These are phyloP conservation scores for Rhynchospora pubera DNA, from an alignment of 176 grass and related monocot genomes.

Conservation along the genomic window DNA sequence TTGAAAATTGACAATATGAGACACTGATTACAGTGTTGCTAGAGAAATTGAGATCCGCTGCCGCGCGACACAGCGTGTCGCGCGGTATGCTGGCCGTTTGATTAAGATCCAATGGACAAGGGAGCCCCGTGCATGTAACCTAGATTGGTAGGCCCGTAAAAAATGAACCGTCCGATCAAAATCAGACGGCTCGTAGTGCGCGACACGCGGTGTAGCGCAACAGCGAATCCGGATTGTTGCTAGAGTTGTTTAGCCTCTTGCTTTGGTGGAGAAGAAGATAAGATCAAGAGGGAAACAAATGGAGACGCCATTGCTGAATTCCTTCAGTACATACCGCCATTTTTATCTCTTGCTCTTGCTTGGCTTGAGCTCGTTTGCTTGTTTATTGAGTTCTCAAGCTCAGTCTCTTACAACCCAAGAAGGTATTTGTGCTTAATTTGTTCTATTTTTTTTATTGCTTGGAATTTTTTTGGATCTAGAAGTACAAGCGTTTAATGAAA, in stretches of 20 bases:
- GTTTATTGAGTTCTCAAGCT: slow-evolving; percentile 15
- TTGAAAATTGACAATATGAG: too few relatives aligned
- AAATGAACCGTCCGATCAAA: too few relatives aligned
- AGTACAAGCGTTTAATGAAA: background rate
- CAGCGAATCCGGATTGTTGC: too few relatives aligned
- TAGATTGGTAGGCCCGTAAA: too few relatives aligned
- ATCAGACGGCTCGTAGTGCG: too few relatives aligned
- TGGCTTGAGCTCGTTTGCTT: slow-evolving; percentile 18
- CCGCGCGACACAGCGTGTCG: too few relatives aligned
- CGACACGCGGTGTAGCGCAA: too few relatives aligned
- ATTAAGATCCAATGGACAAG: too few relatives aligned
- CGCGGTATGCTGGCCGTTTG: too few relatives aligned
- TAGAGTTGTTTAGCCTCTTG: background rate
- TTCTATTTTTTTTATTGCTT: background rate
- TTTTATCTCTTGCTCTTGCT: background rate
- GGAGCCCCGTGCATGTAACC: too few relatives aligned
- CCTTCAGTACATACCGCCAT: background rate
- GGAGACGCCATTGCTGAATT: background rate
- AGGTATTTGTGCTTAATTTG: slow-evolving; percentile 31
- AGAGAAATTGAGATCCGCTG: too few relatives aligned
- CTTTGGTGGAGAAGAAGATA: background rate
- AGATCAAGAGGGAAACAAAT: background rate
- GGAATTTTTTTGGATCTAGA: background rate
- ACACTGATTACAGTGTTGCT: background rate
- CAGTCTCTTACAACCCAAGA: slow-evolving; percentile 45